Evolutionary conservation across 1,139 yeast genomes (phyloP).

Genomic region (Taphrina flavorubra): DNA sequence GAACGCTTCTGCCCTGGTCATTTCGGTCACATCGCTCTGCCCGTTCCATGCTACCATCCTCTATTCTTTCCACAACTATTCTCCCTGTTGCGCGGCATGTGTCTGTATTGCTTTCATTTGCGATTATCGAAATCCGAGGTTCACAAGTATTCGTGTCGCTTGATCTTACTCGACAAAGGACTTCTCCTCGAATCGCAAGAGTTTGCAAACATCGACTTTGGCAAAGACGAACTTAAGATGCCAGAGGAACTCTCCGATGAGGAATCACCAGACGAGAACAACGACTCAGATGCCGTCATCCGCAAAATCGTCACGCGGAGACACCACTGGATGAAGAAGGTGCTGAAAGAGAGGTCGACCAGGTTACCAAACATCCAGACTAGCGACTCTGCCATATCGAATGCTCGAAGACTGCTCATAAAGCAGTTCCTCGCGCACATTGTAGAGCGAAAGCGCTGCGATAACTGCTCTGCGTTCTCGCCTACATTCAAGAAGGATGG

Average conservation of each 20-base stretch:
- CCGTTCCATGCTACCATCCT: conserved; percentile 94
- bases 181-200: conserved; percentile 73
- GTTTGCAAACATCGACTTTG: conserved; percentile 50
- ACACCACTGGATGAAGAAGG: conserved; percentile 66
- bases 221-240: conserved; percentile 52
- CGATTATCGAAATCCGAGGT: conserved; percentile 70
- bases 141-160: conserved; percentile 77
- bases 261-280: conserved; percentile 53
- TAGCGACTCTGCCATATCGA: conserved; percentile 56
- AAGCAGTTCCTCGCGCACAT: conserved; percentile 77
- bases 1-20: conserved; percentile 97
- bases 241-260: conserved; percentile 50
- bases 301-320: conserved; percentile 61
- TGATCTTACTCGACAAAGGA: conserved; percentile 85
- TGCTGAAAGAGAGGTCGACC: conserved; percentile 59
- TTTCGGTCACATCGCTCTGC: conserved; percentile 96
- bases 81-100: conserved; percentile 78
- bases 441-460: conserved; percentile 82
- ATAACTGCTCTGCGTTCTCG: conserved; percentile 89
- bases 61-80: conserved; percentile 90
- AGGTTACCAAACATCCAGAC: conserved; percentile 59
- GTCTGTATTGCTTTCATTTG: conserved; percentile 90
- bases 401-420: conserved; percentile 79
- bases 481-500: conserved; percentile 96
- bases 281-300: conserved; percentile 45